phyloP scores from a whole-genome alignment of 352 stramenopile species.

The Globisporangium viniferum region DNA sequence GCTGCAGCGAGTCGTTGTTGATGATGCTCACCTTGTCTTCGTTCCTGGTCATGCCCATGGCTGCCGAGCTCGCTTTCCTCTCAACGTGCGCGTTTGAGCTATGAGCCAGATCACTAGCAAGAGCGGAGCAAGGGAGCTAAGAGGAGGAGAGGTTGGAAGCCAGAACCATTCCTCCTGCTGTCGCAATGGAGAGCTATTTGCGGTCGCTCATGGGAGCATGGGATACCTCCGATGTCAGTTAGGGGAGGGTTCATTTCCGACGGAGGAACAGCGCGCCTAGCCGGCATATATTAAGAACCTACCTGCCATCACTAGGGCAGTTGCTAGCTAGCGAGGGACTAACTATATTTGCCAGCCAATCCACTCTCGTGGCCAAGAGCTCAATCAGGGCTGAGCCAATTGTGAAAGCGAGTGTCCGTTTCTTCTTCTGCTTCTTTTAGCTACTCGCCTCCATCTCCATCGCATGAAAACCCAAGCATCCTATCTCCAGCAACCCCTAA shows the following conservation, averaged over 20 bases:
- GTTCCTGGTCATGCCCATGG: conserved; percentile 18
- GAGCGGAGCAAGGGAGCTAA: not conserved
- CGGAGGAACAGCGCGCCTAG: not conserved
- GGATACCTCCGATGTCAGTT: not conserved
- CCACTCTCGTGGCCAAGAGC: not conserved
- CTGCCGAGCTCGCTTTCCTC: conserved; percentile 3
- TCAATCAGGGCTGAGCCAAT: not conserved
- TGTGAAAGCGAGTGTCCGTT: not conserved
- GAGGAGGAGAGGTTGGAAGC: not conserved
- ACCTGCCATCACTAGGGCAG: not conserved
- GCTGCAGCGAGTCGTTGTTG: conserved; percentile 42
- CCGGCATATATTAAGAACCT: not conserved
- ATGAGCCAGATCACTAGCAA: not conserved
- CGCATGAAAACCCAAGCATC: not conserved
- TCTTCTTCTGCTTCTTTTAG: not conserved
- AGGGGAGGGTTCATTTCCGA: not conserved
- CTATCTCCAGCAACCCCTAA: not conserved
- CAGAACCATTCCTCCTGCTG: not conserved
- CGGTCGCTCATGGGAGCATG: not conserved
- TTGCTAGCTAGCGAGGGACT: not conserved
- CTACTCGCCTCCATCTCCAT: not conserved
- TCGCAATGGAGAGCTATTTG: not conserved
- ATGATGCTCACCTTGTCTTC: conserved; percentile 59
- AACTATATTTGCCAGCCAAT: not conserved
- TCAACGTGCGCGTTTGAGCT: conserved; percentile 13